Conservation (phyloP, 495 filamentous ascomycete genomes). For the Daldinia bambusicola region DNA sequence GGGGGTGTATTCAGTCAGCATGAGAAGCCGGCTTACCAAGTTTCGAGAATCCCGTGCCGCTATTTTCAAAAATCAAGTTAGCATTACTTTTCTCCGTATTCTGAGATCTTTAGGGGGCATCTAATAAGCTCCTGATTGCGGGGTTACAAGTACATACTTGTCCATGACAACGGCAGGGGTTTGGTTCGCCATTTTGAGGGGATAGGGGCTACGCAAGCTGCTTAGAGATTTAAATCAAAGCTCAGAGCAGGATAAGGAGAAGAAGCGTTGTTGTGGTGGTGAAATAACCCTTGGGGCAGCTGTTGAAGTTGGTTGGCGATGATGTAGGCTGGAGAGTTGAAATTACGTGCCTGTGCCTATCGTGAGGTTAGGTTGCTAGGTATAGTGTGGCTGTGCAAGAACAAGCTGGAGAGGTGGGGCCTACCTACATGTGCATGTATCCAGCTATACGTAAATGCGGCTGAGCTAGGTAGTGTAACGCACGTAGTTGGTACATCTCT, state of each 20-base stretch:
- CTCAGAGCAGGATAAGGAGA: neutral
- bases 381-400: conserved; percentile 35
- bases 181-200: conserved; percentile 83
- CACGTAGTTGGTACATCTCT: neutral
- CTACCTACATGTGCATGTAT: neutral
- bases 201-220: conserved; percentile 41
- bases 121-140: conserved; percentile 24
- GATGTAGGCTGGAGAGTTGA: conserved; percentile 11
- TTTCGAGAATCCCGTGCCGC: conserved; percentile 99
- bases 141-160: conserved; percentile 79
- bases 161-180: conserved; percentile 99
- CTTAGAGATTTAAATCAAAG: conserved; percentile 34
- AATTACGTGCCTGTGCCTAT: conserved; percentile 38
- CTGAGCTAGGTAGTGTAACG: too few species aligned
- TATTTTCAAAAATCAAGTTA: conserved; percentile 52
- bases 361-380: conserved; percentile 30
- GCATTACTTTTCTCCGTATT: conserved; percentile 37
- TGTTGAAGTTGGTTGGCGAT: conserved; percentile 26
- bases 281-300: conserved; percentile 36
- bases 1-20: conserved; percentile 13
- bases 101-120: conserved; percentile 4
- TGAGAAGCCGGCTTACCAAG: conserved; percentile 70
- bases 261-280: conserved; percentile 24
- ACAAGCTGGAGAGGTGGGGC: conserved; percentile 11
- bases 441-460: conserved; percentile 3